Base-by-base conservation (phyloP, 1,284 basidiomycete genomes). In the Cutaneotrichosporon mucoides region DNA sequence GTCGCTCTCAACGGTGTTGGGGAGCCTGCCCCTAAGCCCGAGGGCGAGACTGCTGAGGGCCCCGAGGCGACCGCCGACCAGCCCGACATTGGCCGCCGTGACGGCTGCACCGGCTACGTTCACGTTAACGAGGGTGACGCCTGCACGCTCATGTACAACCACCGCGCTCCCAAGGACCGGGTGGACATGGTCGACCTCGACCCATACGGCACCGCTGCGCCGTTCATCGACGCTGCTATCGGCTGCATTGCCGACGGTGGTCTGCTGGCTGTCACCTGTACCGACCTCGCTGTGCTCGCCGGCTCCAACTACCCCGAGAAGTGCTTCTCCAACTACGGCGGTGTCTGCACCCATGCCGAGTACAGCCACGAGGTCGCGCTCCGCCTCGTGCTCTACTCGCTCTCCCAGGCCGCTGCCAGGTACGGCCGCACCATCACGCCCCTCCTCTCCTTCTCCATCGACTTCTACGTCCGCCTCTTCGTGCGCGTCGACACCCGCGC, bases 141-240 rank as follows among this genome's bases (percentile, higher is more conserved):
- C n/a, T 92, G 90, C 71, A 82, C 89, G 2, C 80, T 96, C 58
- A 93, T 98, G 90, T 98, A 98, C 76, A 83, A 83, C 52, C 92
- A 96, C 74, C 87, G 93, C 44, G 80, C 65, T 83, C 54, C 85
- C 85, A 44, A 82, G 44, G 80, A 84, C 10, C 86, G 88, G 5
- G 94, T 97, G 41, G 93, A 99, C 66, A 90, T 93, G 37, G 87
- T 99, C 16, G 96, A 99, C 75, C 83, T 99, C 13, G 95, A 99
- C 73, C 96, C 96, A 0, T 99, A 99, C 73, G 96, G 96, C 0
- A 95, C 92, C 5, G 96, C 96, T 1, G 89, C 92, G 3, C 93
- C 94, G 0, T 99, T 99, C 76, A 86, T 99, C 37, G 96, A 99
- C 70, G 88, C 88, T n/a, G 92, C 95, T 0, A 87, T 99, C n/a